Conservation (phyloP, 1,139 yeast genomes). For the Yamadazyma membranifaciens region DNA sequence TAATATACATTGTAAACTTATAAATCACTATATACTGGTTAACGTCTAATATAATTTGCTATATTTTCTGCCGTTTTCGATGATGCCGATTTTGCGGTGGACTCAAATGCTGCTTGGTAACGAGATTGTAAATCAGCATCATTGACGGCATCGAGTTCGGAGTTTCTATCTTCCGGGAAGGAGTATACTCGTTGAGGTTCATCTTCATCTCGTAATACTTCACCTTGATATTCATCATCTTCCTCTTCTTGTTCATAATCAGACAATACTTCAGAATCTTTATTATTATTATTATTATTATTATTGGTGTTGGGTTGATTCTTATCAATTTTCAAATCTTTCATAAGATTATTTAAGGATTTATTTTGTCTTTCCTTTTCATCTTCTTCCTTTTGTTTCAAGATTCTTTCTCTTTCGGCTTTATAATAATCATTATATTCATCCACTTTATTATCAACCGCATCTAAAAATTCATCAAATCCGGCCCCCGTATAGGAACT, state of each 20-base stretch:
- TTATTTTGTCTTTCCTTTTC: conserved; percentile 72
- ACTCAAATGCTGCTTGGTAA: conserved; percentile 70
- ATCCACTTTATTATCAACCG: conserved; percentile 82
- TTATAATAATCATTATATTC: conserved; percentile 84
- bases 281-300: conserved; percentile 17
- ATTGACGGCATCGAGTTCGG: conserved; percentile 52
- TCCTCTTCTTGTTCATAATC: conserved; percentile 53
- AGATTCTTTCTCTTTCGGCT: conserved; percentile 80
- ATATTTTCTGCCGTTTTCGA: conserved; percentile 69
- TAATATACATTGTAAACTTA: conserved; percentile 3
- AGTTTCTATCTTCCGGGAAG: conserved; percentile 67
- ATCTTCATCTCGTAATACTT: conserved; percentile 63
- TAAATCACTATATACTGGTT: conserved; percentile 15
- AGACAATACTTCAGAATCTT: conserved; percentile 65
- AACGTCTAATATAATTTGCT: conserved; percentile 60
- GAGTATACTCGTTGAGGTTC: conserved; percentile 70
- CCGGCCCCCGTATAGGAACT: conserved; percentile 94
- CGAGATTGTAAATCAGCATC: conserved; percentile 59
- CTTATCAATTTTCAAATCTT: conserved; percentile 70
- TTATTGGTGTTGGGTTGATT: conserved; percentile 10
- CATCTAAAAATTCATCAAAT: conserved; percentile 80
- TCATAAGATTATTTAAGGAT: conserved; percentile 71
- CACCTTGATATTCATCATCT: conserved; percentile 60
- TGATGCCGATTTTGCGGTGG: conserved; percentile 59
- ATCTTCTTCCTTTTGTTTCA: conserved; percentile 73